phyloP scores from a whole-genome alignment of 108 stramenopile genomes.

The Licmophora abbreviata region DNA sequence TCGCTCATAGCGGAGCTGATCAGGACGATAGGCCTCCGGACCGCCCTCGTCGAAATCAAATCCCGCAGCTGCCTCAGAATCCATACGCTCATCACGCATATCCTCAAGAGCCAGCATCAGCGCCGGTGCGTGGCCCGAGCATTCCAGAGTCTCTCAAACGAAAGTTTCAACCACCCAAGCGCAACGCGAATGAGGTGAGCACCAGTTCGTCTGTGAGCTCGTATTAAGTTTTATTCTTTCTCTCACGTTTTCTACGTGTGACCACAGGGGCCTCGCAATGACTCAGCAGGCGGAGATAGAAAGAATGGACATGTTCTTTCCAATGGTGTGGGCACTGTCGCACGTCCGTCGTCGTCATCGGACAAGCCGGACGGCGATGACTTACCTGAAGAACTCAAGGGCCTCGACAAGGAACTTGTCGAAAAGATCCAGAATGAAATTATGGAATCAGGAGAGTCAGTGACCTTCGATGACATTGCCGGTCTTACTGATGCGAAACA shows the following conservation, averaged over 20 bases:
- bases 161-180: slow-evolving; percentile 73
- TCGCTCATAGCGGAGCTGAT: slow-evolving; percentile 6
- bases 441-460: slow-evolving; percentile 51
- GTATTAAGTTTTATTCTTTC: no score
- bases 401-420: slow-evolving; percentile 80
- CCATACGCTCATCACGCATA: slow-evolving; percentile 3
- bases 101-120: slow-evolving; percentile 6
- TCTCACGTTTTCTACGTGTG: no score
- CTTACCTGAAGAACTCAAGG: slow-evolving; percentile 74
- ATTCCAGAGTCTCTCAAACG: slow-evolving; percentile 69
- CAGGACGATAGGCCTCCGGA: neutral
- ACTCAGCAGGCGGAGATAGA: no score
- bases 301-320: no score
- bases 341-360: neutral
- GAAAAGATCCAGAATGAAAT: slow-evolving; percentile 84
- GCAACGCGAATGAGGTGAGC: slow-evolving; percentile 16
- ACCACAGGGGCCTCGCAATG: no score
- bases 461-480: slow-evolving; percentile 90
- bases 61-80: slow-evolving; percentile 11
- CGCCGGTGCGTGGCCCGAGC: slow-evolving; percentile 21
- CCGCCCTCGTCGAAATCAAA: slow-evolving; percentile 10
- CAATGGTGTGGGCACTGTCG: slow-evolving; percentile 4
- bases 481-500: slow-evolving; percentile 81
- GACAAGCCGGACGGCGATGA: slow-evolving; percentile 53
- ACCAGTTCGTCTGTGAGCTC: no score